These are phyloP conservation scores for Deinandra increscens DNA, from an alignment of 129 eudicot species.

Conservation along the genomic window DNA sequence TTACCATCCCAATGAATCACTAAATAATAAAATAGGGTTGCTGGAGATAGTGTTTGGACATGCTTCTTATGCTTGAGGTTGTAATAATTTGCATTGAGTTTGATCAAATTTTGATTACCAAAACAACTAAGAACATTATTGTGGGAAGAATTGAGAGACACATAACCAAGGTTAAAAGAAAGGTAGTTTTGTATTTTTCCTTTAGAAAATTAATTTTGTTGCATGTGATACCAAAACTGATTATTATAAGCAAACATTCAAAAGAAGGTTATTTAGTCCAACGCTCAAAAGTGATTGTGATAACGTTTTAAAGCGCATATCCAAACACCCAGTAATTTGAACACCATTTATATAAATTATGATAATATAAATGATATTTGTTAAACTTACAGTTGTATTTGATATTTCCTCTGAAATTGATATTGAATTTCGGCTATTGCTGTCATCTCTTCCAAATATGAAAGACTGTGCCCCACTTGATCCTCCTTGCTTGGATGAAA, in stretches of 20 bases:
- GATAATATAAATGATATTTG: not conserved
- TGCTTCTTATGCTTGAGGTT: too few species aligned
- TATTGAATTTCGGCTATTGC: constrained; percentile 76
- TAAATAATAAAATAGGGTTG: not conserved
- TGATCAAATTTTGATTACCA: too few species aligned
- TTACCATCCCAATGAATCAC: too few species aligned
- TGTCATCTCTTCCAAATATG: constrained; percentile 90
- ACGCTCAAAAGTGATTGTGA: not conserved
- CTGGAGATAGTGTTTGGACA: not conserved
- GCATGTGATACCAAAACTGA: too few species aligned
- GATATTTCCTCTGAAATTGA: constrained; percentile 57
- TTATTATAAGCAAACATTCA: too few species aligned
- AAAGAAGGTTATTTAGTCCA: not conserved
- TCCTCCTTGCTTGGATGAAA: constrained; percentile 56
- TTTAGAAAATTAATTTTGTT: too few species aligned
- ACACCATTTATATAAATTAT: not conserved
- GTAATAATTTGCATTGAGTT: too few species aligned
- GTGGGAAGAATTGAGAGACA: too few species aligned
- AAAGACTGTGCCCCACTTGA: constrained; percentile 44
- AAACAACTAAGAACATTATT: too few species aligned
- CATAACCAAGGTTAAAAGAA: too few species aligned
- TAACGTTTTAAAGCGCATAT: too few species aligned
- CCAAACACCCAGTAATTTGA: not conserved
- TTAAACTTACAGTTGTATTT: constrained; percentile 47
- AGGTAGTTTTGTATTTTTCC: too few species aligned